Base-by-base conservation (phyloP, 2,329 filamentous ascomycete species). In the Calonectria pauciramosa region DNA sequence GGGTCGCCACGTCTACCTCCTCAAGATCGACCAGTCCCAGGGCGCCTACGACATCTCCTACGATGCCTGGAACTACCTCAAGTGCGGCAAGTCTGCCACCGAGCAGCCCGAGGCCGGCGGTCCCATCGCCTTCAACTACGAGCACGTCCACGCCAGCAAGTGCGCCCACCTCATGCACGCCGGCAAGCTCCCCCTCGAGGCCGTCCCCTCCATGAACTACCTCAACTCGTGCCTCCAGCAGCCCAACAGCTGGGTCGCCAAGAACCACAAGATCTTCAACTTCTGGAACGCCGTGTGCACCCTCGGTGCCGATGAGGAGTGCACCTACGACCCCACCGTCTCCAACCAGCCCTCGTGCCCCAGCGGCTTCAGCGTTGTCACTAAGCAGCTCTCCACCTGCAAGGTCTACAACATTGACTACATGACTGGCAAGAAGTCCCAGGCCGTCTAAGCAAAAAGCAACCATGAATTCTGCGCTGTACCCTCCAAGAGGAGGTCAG, bases 1-100 rank as follows among this genome's bases (percentile, higher is more conserved):
- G 54, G 88, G 83, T 71, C 88, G 89, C 74, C 86, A 83, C 49
- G 82, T 93, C 71, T 87, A 91, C 78, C 89, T 95, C 69, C 87
- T 92, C 74, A 88, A 88, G 81, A 85, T 92, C 76, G 91, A 92
- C 85, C 83, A 85, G 67, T 92, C 90, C 0, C 86, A 85, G 51
- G 90, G 90, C 64, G 90, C 90, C 68, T 82, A 90, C 82, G 91
- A 92, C 83, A 88, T 92, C 84, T 88, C 86, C 72, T 92, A 92
- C 85, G 90, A 92, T 76, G 90, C 90, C 65, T 92, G 90, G 89
- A 91, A 91, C 86, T 89, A 89, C 79, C 89, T 92, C 51, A 83
- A 83, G 78, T 89, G 86, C 41, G 90, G 90, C 76, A 79, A 86
- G 74, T 85, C 86, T 16, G 91, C 90, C 51, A 84, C 83, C 10